Evolutionary conservation across 2,329 filamentous ascomycete genomes (phyloP).

Genomic region (Penicillium brevicompactum): DNA sequence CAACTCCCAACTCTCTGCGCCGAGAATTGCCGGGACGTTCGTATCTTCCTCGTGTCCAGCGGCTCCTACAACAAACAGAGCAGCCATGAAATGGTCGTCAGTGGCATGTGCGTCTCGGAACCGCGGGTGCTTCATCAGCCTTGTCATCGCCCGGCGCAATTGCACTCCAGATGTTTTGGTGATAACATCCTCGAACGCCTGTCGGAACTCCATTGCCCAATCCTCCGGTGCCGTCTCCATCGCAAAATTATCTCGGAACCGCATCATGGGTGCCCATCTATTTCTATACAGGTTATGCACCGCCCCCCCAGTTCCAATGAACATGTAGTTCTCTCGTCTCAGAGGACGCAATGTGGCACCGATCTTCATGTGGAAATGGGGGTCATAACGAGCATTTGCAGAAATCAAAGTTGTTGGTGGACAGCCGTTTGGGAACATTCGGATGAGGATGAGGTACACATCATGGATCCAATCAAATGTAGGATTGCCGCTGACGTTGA

Average conservation of each 20-base stretch:
- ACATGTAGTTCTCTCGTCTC: conserved; percentile 56
- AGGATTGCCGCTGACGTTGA: conserved; percentile 56
- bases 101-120: conserved; percentile 69
- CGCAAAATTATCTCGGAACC: conserved; percentile 65
- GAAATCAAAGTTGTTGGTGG: conserved; percentile 66
- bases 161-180: conserved; percentile 56
- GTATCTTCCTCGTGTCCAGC: conserved; percentile 53
- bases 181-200: conserved; percentile 64
- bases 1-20: conserved; percentile 66
- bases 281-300: conserved; percentile 74
- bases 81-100: conserved; percentile 70
- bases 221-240: conserved; percentile 60
- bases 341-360: conserved; percentile 60
- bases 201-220: conserved; percentile 66
- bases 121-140: conserved; percentile 68
- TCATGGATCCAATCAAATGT: conserved; percentile 74
- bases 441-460: conserved; percentile 67
- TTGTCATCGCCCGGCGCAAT: conserved; percentile 58
- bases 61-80: conserved; percentile 64
- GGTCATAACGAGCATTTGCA: conserved; percentile 59
- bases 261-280: conserved; percentile 65
- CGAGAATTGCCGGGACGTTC: conserved; percentile 33
- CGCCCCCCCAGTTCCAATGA: conserved; percentile 64
- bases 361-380: conserved; percentile 59
- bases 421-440: conserved; percentile 68